phyloP scores from a whole-genome alignment of 345 rosid genomes.

The Balakata baccata region DNA sequence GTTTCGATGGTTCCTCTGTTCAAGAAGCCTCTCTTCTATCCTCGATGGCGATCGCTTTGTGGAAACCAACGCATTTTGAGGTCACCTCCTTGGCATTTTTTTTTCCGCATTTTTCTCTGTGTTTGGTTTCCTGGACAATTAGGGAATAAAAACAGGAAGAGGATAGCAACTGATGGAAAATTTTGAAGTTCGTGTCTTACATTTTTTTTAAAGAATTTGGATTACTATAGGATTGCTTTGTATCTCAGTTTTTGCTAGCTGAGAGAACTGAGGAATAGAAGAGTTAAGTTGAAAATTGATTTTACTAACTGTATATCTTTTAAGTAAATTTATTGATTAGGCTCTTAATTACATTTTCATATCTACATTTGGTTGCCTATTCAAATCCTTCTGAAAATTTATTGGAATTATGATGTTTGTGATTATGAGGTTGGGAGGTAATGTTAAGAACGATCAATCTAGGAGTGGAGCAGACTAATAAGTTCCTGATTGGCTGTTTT shows the following conservation, averaged over 20 bases:
- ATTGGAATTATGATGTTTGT: not conserved
- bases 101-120: not conserved
- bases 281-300: not conserved
- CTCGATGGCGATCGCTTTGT: conserved; percentile 38
- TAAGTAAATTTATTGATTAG: not conserved
- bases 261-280: not conserved
- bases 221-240: not conserved
- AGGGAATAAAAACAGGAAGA: not conserved
- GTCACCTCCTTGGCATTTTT: conserved; percentile 19
- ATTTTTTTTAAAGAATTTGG: not conserved
- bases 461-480: not conserved
- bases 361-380: not conserved
- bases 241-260: not conserved
- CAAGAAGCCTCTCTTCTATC: conserved; percentile 32
- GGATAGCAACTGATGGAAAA: not conserved
- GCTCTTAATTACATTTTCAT: not conserved
- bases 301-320: not conserved
- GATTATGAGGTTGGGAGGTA: not conserved
- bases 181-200: not conserved
- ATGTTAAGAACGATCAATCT: not conserved
- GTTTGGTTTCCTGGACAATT: not conserved
- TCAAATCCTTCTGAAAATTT: not conserved
- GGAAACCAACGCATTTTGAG: conserved; percentile 47
- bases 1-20: conserved; percentile 44
- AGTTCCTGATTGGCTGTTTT: not conserved